These are phyloP conservation scores for Punctularia strigosozonata DNA, from an alignment of 768 basidiomycete genomes.

Conservation along the genomic window DNA sequence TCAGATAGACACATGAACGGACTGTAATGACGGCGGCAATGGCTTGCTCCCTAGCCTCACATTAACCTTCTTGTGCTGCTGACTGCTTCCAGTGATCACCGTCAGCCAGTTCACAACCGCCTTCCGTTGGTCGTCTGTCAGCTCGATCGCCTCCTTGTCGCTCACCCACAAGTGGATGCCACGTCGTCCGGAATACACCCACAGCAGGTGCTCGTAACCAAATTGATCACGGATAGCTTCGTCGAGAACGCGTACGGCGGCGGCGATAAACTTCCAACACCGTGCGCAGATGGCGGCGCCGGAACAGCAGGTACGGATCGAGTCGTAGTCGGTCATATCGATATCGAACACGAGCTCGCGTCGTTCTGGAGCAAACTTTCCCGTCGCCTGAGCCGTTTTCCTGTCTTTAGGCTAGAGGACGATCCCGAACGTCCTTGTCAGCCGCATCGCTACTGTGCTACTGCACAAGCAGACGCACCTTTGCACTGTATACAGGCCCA, in stretches of 20 bases:
- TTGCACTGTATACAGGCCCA: constrained; percentile 82
- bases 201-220: constrained; percentile 81
- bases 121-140: constrained; percentile 86
- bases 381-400: neutral
- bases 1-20: too few species aligned
- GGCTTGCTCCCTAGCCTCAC: constrained; percentile 35
- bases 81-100: constrained; percentile 71
- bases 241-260: constrained; percentile 84
- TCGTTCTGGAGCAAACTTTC: too few species aligned
- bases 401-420: constrained; percentile 1
- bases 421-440: too few species aligned
- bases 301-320: constrained; percentile 89
- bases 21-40: constrained; percentile 72
- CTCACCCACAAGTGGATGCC: constrained; percentile 98
- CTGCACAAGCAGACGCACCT: constrained; percentile 36
- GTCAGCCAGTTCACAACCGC: constrained; percentile 83
- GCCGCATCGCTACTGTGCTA: neutral
- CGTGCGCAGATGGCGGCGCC: constrained; percentile 82
- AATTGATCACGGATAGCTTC: constrained; percentile 74
- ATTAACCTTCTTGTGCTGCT: constrained; percentile 74
- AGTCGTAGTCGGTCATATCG: constrained; percentile 99
- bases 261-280: constrained; percentile 93
- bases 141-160: constrained; percentile 74
- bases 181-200: constrained; percentile 98
- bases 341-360: constrained; percentile 99